Percentiles rank a stretch among this genome's conserved stretches.
Conservation (phyloP, 495 filamentous ascomycete genomes). For the Usnea hakonensis region DNA sequence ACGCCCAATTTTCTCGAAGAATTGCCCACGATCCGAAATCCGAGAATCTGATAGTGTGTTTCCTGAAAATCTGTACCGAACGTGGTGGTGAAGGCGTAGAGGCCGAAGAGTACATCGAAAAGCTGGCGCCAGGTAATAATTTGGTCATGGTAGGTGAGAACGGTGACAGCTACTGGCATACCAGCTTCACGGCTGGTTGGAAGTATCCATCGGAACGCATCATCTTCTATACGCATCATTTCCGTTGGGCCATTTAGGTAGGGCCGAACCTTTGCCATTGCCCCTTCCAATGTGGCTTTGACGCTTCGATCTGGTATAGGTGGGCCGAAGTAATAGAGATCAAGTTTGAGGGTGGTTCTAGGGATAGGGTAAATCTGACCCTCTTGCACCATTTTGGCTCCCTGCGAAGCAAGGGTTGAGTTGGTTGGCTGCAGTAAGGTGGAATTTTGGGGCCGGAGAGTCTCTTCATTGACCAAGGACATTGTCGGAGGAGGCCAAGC, state of each 20-base stretch:
- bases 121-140: not conserved
- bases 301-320: not conserved
- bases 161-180: not conserved
- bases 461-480: not conserved
- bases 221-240: not conserved
- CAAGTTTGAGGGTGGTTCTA: not conserved
- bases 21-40: not conserved
- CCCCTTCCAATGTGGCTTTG: not conserved
- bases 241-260: not conserved
- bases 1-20: not conserved
- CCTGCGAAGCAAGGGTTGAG: not conserved
- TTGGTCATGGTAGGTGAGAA: not conserved
- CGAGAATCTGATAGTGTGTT: constrained; percentile 6
- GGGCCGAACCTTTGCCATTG: not conserved
- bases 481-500: too few species aligned
- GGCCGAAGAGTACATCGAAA: not conserved
- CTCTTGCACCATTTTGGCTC: not conserved
- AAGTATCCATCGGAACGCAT: not conserved
- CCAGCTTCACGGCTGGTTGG: not conserved
- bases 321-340: not conserved
- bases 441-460: not conserved
- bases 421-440: not conserved
- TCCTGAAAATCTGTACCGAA: not conserved
- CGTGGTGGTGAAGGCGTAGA: not conserved
- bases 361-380: not conserved